Conservation (phyloP, 257 asterid genomes). For the Jacaranda copaia region DNA sequence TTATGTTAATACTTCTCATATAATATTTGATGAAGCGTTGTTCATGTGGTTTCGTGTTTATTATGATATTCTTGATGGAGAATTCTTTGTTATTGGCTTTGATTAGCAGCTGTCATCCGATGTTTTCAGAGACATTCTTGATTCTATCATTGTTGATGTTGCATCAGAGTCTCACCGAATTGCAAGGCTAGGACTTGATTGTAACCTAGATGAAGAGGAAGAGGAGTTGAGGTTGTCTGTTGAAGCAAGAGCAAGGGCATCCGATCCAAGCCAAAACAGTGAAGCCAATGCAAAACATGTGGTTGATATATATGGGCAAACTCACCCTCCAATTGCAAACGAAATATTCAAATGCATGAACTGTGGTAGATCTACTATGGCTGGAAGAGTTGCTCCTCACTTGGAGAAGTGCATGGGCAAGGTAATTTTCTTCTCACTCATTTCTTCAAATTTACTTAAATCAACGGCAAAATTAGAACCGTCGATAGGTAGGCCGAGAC, state of each 20-base stretch:
- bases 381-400: constrained; percentile 97
- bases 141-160: constrained; percentile 80
- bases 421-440: constrained; percentile 50
- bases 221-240: constrained; percentile 88
- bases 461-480: too few relatives aligned
- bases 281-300: constrained; percentile 85
- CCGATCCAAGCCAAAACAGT: constrained; percentile 76
- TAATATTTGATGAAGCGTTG: not conserved
- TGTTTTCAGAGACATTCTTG: constrained; percentile 71
- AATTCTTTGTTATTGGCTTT: constrained; percentile 21
- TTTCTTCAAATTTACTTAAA: not conserved
- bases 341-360: constrained; percentile 94
- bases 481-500: too few relatives aligned
- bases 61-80: constrained; percentile 16
- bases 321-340: constrained; percentile 87
- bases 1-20: not conserved
- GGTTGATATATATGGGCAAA: constrained; percentile 91
- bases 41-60: constrained; percentile 3
- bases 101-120: constrained; percentile 67
- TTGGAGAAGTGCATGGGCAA: constrained; percentile 99
- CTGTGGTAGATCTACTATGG: constrained; percentile 76
- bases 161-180: constrained; percentile 97
- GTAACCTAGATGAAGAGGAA: constrained; percentile 76
- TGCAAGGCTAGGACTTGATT: constrained; percentile 88
- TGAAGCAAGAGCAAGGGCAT: constrained; percentile 78